Evolutionary conservation across 352 stramenopile species (phyloP).

Genomic region (Pythium catenulatum): DNA sequence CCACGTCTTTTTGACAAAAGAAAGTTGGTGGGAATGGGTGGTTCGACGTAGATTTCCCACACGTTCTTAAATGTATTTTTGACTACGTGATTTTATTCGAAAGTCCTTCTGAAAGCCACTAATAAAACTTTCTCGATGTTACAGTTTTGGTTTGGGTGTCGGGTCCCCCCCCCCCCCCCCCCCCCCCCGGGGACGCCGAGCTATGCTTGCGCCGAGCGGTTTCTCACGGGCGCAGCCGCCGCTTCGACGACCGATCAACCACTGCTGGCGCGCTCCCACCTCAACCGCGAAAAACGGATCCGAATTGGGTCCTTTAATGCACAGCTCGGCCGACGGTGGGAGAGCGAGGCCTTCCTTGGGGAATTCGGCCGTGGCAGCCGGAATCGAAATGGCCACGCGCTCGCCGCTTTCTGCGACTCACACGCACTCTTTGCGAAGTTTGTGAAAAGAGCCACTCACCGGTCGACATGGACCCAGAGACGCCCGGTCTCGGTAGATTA

Average conservation of each 20-base stretch:
- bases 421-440: not conserved
- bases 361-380: not conserved
- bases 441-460: too few relatives aligned
- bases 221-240: not conserved
- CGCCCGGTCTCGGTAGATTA: not conserved
- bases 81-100: too few relatives aligned
- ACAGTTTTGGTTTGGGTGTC: too few relatives aligned
- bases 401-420: not conserved
- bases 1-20: too few relatives aligned
- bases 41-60: too few relatives aligned
- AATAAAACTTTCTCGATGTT: too few relatives aligned
- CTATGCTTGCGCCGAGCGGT: not conserved
- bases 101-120: too few relatives aligned
- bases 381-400: not conserved
- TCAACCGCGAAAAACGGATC: not conserved
- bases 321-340: not conserved
- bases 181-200: too few relatives aligned
- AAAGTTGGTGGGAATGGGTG: too few relatives aligned
- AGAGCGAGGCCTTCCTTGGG: not conserved
- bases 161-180: too few relatives aligned
- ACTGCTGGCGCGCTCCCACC: too few relatives aligned
- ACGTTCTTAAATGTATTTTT: too few relatives aligned
- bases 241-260: not conserved
- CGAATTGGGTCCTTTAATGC: not conserved
- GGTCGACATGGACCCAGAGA: not conserved